Base-by-base conservation (phyloP, 1,284 basidiomycete species). In the Trametes sp. region DNA sequence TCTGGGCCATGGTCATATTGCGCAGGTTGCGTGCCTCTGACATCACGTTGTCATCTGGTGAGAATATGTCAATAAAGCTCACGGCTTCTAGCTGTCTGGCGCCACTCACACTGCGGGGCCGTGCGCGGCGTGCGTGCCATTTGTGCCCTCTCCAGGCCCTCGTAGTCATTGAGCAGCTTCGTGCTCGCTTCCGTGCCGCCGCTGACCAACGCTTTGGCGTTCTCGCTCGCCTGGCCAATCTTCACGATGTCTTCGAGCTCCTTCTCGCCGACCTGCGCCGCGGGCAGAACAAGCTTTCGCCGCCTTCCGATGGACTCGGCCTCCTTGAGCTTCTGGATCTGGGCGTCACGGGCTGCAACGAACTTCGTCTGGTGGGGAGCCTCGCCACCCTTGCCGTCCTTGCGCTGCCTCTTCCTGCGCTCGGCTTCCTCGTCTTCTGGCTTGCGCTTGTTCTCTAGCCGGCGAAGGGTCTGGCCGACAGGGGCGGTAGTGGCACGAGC, bases 161-260 rank as follows among this genome's bases (percentile, higher is more conserved):
- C 93, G 74, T 99, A 99, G 61, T 98, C 95, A 65, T 94, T 95
- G 48, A 99, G 77, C 52, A 99, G 80, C 64, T 89, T 87, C 35
- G 89, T 92, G 57, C 92, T 98, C 1, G 96, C 94, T 65, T 94
- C 93, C 66, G 84, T 90, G 1, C 92, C 92, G 28, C 88, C 90
- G 11, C 84, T 78, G 8, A 98, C 95, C 69, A 98, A 76, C 6
- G 90, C 88, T 72, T 95, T 90, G 23, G 68, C 68, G 63, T 87
- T 90, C 78, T 98, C 94, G 7, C 96, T 92, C 0, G 93, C 93
- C 74, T 94, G 90, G 1, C 97, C 98, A 70, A 99, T 96, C 82
- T 99, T 99, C 71, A 98, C 97, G 70, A 99, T 98, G 71, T 98
- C 96, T 78, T 99, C 98, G 54, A 99, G 79, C 78, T 99, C 97